Conservation (phyloP, 139 green algal species). For the Picochlorum sp. region DNA sequence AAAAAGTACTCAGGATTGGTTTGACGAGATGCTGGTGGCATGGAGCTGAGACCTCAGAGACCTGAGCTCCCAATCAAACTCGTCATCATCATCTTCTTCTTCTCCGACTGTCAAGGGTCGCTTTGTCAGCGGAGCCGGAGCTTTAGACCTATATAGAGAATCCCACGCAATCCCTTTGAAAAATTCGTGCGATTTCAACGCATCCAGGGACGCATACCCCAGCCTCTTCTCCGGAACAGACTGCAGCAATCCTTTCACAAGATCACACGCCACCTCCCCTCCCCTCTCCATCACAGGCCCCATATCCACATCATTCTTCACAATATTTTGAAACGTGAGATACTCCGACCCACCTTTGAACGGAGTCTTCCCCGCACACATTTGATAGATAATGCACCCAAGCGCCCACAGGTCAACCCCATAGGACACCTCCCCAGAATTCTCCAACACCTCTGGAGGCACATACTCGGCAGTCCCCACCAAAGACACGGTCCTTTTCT, state of each 20-base stretch:
- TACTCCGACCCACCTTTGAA: slow-evolving; percentile 75
- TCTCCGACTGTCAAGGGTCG: slow-evolving; percentile 8
- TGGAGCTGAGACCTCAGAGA: not conserved
- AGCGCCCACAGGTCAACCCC: slow-evolving; percentile 74
- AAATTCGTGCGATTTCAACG: slow-evolving; percentile 58
- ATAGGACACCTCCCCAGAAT: slow-evolving; percentile 39
- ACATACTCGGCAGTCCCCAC: slow-evolving; percentile 87
- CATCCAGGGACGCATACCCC: slow-evolving; percentile 41
- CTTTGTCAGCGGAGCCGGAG: not conserved
- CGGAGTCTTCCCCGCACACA: slow-evolving; percentile 51
- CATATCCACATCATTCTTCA: not conserved
- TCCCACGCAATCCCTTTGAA: slow-evolving; percentile 46
- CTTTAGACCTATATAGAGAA: too few species aligned
- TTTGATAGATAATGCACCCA: slow-evolving; percentile 61
- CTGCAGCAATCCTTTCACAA: slow-evolving; percentile 55
- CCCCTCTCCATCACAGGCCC: slow-evolving; percentile 4
- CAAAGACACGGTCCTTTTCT: slow-evolving; percentile 39
- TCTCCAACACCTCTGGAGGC: slow-evolving; percentile 65
- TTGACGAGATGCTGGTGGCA: too few species aligned
- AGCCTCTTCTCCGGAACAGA: slow-evolving; percentile 49
- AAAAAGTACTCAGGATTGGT: not conserved
- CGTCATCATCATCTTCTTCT: not conserved
- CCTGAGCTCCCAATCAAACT: slow-evolving; percentile 31
- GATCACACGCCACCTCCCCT: slow-evolving; percentile 30
- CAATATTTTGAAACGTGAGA: slow-evolving; percentile 71